Evolutionary conservation across 192 early-diverging fungal species (phyloP).

Genomic region (Gamsiella multidivaricata): DNA sequence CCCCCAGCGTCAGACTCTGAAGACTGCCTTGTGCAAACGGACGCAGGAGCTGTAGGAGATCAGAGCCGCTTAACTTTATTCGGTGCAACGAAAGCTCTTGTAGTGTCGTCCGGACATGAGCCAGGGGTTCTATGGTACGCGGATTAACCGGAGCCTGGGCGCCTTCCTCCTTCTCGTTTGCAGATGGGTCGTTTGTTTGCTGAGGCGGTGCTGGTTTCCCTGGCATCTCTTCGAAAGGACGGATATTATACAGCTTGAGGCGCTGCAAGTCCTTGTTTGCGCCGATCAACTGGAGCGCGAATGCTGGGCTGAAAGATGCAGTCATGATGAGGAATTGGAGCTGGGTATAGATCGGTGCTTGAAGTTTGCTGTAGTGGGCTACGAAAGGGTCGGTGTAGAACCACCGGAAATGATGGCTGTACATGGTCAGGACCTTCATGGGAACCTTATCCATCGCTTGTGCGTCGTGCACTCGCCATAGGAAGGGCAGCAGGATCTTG

Average conservation of each 20-base stretch:
- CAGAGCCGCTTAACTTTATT: not conserved
- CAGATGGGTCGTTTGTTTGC: not conserved
- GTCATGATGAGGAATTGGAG: not conserved
- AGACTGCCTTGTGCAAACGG: not conserved
- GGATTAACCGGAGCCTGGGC: no score
- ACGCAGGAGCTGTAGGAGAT: not conserved
- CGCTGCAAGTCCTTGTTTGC: not conserved
- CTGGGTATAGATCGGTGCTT: not conserved
- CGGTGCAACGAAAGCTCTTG: not conserved
- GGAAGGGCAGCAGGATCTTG: not conserved
- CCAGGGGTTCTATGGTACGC: not conserved
- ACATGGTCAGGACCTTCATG: no score
- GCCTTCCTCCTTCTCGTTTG: no score
- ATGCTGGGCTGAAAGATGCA: not conserved
- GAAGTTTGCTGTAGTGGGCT: not conserved
- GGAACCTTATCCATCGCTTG: not conserved
- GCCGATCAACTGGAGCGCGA: not conserved
- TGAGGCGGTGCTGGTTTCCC: no score
- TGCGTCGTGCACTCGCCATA: conserved; percentile 1
- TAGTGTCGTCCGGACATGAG: not conserved
- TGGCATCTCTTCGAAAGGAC: not conserved
- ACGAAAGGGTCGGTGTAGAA: not conserved
- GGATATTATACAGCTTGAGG: not conserved
- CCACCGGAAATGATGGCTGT: not conserved
- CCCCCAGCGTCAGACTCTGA: not conserved